Evolutionary conservation across 1,139 yeast species (phyloP), one percentile per base, ranked within the genome.

Genomic region (Candida sp.): DNA sequence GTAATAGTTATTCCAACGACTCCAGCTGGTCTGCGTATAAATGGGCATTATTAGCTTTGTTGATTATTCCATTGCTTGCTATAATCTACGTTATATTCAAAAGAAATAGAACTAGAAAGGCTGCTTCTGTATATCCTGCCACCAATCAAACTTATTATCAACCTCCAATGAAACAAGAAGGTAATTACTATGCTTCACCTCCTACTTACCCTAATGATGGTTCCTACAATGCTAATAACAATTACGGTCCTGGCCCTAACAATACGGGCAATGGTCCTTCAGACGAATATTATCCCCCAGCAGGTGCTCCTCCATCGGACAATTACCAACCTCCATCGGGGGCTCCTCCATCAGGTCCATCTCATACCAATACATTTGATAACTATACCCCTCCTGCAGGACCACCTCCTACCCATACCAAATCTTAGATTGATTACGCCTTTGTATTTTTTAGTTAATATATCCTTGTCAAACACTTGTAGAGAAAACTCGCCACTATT

Each of bases 41-140:
- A 37, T 37, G 33, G 33, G 39, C 39, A 8, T 19, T 37, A n/a
- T 30, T 37, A 9, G 39, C 39, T 3, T 30, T 37, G 15, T 29
- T 37, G 12, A 15, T 37, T 27, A 7, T 37, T 9, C 39, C 39
- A 6, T 5, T 37, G 8, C 6, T 29, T 7, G 25, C 29, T 5
- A 11, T 29, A 8, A 19, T 37, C 11, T 21, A 25, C 19, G 4
- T 37, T 6, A 6, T 37, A 4, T 7, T 37, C 3, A 37, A 33
- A 21, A 15, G 39, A 29, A 27, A 22, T 4, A 11, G 38, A 7
- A 7, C 11, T 3, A 35, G 38, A 35, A 22, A n/a, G 15, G 21
- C 30, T 5, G 22, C 33, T 5, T 4, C 33, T 27, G 25, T 29
- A 4, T 29, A 37, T 19, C 39, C 39, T 6, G 15, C 23, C 5